Evolutionary conservation across 139 green algal species (phyloP).

Genomic region (Chlorella ohadii): DNA sequence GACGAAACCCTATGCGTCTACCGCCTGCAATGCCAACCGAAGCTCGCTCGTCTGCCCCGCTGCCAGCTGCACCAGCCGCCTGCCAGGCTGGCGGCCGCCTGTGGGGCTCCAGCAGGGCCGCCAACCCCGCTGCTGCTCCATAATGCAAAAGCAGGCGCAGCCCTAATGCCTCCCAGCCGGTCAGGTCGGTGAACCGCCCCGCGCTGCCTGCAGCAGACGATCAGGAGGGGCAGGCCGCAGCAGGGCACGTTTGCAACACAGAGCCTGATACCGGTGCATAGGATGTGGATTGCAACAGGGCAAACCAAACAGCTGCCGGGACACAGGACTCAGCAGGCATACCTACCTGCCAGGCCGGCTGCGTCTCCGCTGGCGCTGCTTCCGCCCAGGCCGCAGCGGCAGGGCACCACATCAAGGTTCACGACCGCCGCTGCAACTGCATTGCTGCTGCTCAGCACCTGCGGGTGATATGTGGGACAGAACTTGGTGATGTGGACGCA

Average conservation of each 20-base stretch:
- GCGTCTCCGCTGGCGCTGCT: background rate
- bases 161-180: background rate
- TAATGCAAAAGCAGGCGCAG: background rate
- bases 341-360: background rate
- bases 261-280: background rate
- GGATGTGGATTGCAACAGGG: background rate
- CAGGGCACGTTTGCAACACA: no score
- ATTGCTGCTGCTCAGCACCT: conserved; percentile 23
- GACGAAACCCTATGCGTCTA: background rate
- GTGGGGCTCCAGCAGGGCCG: background rate
- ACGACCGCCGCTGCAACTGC: conserved; percentile 1
- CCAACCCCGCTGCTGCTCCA: background rate
- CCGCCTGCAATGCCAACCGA: background rate
- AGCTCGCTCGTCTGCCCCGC: background rate
- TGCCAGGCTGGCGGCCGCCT: background rate
- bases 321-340: no score
- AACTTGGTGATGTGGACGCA: no score
- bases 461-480: background rate
- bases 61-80: background rate
- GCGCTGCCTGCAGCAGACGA: background rate
- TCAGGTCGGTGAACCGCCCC: background rate
- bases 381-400: background rate
- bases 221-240: no score
- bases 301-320: no score
- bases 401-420: background rate